Percentiles rank a stretch among this genome's conserved stretches.
Conservation (phyloP, 306 rosid genomes). For the Leucaena leucocephala region DNA sequence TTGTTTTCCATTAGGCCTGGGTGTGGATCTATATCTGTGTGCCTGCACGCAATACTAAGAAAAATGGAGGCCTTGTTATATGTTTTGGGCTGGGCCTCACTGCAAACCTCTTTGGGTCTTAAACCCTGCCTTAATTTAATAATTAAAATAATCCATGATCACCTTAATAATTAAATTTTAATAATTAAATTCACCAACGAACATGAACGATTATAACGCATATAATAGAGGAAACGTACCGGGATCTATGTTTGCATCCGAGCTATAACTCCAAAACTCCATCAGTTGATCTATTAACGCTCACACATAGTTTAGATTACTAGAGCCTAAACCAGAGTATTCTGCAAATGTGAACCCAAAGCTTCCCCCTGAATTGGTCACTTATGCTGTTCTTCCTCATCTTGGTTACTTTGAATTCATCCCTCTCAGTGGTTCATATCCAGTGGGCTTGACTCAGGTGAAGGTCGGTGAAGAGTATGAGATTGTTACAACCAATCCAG, state of each 20-base stretch:
- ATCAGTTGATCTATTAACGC: too few species aligned
- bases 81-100: neutral
- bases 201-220: too few species aligned
- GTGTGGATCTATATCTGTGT: too few species aligned
- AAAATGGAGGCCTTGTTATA: neutral
- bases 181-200: too few species aligned
- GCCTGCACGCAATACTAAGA: neutral
- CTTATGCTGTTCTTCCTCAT: conserved; percentile 79
- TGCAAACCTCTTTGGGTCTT: neutral
- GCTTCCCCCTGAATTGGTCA: conserved; percentile 65
- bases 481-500: conserved; percentile 61
- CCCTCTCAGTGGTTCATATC: conserved; percentile 48
- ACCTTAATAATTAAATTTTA: too few species aligned
- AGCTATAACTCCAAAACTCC: too few species aligned
- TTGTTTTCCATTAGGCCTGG: neutral
- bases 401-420: conserved; percentile 91
- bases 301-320: too few species aligned
- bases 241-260: too few species aligned
- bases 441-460: conserved; percentile 74
- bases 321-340: conserved; percentile 39
- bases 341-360: conserved; percentile 72
- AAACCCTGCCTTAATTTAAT: neutral
- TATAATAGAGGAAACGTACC: too few species aligned
- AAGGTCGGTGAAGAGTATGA: conserved; percentile 78
- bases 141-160: too few species aligned